phyloP scores from a whole-genome alignment of 2,329 filamentous ascomycete genomes.

The Acrocalymma vagum region DNA sequence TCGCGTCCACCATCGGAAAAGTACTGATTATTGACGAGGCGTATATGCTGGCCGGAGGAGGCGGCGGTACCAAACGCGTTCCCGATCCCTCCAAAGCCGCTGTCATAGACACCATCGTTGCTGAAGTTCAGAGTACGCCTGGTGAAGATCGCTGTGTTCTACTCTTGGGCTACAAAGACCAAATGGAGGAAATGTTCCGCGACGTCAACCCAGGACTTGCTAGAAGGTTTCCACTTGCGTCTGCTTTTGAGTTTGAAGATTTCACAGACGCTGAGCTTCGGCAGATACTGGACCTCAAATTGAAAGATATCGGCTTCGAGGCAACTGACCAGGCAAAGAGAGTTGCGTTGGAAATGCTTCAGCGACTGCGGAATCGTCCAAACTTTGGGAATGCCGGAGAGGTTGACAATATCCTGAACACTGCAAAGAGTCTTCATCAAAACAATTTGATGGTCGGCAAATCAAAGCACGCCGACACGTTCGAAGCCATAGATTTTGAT shows the following conservation, averaged over 20 bases:
- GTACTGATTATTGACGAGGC: conserved; percentile 84
- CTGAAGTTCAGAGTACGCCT: conserved; percentile 73
- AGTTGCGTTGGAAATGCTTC: conserved; percentile 66
- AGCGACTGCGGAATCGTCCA: conserved; percentile 67
- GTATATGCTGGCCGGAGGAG: conserved; percentile 66
- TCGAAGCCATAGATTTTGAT: conserved; percentile 65
- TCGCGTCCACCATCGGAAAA: conserved; percentile 73
- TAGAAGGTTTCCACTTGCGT: conserved; percentile 70
- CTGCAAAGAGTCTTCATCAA: conserved; percentile 63
- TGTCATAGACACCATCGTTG: conserved; percentile 78
- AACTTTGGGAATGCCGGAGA: conserved; percentile 79
- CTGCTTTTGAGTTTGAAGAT: conserved; percentile 74
- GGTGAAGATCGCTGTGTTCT: conserved; percentile 78
- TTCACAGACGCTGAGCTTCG: conserved; percentile 67
- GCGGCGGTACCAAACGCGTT: too few relatives aligned
- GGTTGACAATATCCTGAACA: conserved; percentile 72
- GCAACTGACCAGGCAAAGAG: conserved; percentile 61
- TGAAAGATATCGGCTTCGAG: conserved; percentile 63
- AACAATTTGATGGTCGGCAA: conserved; percentile 47
- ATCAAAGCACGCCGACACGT: conserved; percentile 30
- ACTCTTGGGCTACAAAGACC: conserved; percentile 73
- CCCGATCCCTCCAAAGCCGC: conserved; percentile 66
- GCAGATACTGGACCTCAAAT: conserved; percentile 69
- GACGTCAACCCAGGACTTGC: conserved; percentile 75
- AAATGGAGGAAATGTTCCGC: conserved; percentile 78